phyloP scores from a whole-genome alignment of 1,284 basidiomycete genomes.

The Fomitiporia mediterranea region DNA sequence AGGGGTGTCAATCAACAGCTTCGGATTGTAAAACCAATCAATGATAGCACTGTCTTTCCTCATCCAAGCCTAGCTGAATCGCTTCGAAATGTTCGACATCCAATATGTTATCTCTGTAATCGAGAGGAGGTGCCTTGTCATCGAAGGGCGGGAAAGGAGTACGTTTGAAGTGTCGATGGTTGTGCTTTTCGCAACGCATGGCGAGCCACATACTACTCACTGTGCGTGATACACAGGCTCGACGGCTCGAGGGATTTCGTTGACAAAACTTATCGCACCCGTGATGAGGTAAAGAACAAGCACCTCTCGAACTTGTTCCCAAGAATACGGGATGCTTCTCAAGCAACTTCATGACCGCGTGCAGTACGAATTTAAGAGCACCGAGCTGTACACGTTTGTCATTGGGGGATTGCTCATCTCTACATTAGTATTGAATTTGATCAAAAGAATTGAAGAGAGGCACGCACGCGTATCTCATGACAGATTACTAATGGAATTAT shows the following conservation, averaged over 20 bases:
- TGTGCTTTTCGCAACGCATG: conserved; percentile 98
- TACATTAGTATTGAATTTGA: too few species aligned
- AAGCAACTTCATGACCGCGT: conserved; percentile 98
- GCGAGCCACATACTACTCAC: conserved; percentile 99
- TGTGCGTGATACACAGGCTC: conserved; percentile 99
- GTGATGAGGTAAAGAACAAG: conserved; percentile 97
- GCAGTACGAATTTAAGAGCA: conserved; percentile 97
- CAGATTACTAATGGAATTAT: too few species aligned
- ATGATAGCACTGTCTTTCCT: conserved; percentile 90
- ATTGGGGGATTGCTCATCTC: conserved; percentile 94
- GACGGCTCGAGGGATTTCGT: conserved; percentile 94
- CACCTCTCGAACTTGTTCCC: conserved; percentile 99
- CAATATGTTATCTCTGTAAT: conserved; percentile 98
- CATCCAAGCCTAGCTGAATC: conserved; percentile 94
- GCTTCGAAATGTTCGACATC: conserved; percentile 98
- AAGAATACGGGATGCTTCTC: conserved; percentile 99
- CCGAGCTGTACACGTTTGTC: conserved; percentile 99
- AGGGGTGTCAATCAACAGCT: conserved; percentile 86
- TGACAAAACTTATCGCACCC: conserved; percentile 99
- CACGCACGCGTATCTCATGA: too few species aligned
- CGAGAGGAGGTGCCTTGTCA: conserved; percentile 96
- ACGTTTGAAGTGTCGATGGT: conserved; percentile 98
- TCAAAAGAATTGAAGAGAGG: too few species aligned
- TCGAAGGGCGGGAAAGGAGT: conserved; percentile 99
- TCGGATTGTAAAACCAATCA: conserved; percentile 99